A percentile compares a stretch with the other conserved stretches of the same genome.
These are phyloP conservation scores for Nematocida ausubeli DNA, from an alignment of 371 early-diverging fungal genomes.

Conservation along the genomic window DNA sequence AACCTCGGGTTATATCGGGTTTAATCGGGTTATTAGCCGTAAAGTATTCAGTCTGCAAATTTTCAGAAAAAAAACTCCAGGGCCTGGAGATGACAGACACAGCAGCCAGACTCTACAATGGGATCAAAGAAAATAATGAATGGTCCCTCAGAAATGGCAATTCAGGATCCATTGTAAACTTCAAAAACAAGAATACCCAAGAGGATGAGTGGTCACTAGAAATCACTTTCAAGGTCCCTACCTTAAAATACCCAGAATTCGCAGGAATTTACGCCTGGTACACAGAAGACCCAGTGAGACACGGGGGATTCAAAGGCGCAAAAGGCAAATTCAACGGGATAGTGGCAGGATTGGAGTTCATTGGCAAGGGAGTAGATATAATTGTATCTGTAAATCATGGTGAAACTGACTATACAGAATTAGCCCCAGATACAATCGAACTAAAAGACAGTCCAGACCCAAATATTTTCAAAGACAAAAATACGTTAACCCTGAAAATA, in stretches of 20 bases:
- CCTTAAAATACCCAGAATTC: conserved; percentile 57
- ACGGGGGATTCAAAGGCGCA: conserved; percentile 64
- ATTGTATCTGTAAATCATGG: conserved; percentile 66
- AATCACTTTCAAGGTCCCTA: conserved; percentile 54
- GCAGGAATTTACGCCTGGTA: conserved; percentile 68
- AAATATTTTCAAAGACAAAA: conserved; percentile 60
- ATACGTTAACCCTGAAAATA: conserved; percentile 65
- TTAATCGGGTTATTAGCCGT: neutral
- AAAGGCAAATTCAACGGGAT: conserved; percentile 63
- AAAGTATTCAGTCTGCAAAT: neutral
- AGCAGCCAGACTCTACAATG: conserved; percentile 1
- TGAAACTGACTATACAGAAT: conserved; percentile 30
- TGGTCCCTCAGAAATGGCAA: conserved; percentile 51
- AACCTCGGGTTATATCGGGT: neutral
- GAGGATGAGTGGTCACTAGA: conserved; percentile 67
- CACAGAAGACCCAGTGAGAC: conserved; percentile 60
- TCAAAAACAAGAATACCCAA: conserved; percentile 59
- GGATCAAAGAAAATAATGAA: conserved; percentile 46
- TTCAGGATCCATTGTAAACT: conserved; percentile 60
- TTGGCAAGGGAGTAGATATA: conserved; percentile 56
- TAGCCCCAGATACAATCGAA: conserved; percentile 47
- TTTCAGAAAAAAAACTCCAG: conserved; percentile 26
- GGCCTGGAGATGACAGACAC: neutral
- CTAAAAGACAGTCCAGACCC: conserved; percentile 66
- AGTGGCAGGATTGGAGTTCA: conserved; percentile 68